These are phyloP conservation scores for Ceratocystis destructans DNA, from an alignment of 2,329 filamentous ascomycete genomes.

Conservation along the genomic window DNA sequence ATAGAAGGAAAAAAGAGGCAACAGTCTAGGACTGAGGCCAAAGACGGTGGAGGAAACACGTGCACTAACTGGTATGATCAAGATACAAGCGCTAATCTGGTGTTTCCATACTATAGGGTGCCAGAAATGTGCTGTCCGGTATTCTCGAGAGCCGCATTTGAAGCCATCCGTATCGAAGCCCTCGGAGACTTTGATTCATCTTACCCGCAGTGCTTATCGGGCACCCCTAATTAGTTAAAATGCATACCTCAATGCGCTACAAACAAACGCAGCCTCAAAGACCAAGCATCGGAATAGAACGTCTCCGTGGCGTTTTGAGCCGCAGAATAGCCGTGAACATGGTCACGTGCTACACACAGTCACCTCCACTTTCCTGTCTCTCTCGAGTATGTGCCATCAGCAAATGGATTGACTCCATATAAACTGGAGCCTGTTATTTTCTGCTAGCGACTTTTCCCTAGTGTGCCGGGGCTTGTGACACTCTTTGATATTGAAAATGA, in stretches of 20 bases:
- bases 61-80: too few species aligned
- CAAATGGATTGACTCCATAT: neutral
- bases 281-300: conserved; percentile 14
- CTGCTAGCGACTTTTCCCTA: conserved; percentile 10
- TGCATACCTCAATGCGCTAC: neutral
- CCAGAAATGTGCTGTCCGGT: too few species aligned
- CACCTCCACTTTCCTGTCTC: neutral
- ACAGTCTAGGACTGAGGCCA: too few species aligned
- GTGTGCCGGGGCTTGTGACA: conserved; percentile 7
- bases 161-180: too few species aligned
- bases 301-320: conserved; percentile 8
- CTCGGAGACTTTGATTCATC: too few species aligned
- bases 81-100: too few species aligned
- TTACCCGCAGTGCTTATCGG: too few species aligned
- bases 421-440: conserved; percentile 3
- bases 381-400: too few species aligned
- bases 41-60: too few species aligned
- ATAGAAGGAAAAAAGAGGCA: too few species aligned
- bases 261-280: neutral
- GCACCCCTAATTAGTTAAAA: neutral
- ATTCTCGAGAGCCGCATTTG: too few species aligned
- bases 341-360: conserved; percentile 2
- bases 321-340: conserved; percentile 1
- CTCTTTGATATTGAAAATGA: conserved; percentile 18
- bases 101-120: too few species aligned